Base-by-base conservation (phyloP, 2,329 filamentous ascomycete species). In the Domatiomyces catenatus region DNA sequence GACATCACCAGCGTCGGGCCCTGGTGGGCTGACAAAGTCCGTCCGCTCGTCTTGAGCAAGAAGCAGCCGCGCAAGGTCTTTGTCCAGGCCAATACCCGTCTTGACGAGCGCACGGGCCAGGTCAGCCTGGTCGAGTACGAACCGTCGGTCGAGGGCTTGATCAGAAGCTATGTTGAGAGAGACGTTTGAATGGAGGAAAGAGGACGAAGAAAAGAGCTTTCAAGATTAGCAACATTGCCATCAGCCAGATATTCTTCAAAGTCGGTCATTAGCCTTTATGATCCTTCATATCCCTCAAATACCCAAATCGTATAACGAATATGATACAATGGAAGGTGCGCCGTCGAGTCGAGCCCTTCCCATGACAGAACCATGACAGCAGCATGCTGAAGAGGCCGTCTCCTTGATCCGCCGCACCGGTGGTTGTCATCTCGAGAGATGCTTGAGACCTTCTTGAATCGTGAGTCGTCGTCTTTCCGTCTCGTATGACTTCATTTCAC, bases 111-210 rank as follows among this genome's bases (percentile, higher is more conserved):
- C 10, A 78, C 75, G 0, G 86, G 84, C 51, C 77, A 81, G 64
- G 85, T 93, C 26, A 75, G 73, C 12, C 68, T 94, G 66, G 85
- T 82, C 70, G 87, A 95, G 69, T 95, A 95, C 67, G 86, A 93
- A 59, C 76, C 88, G 1, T 85, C 79, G 5, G 71, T 82, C 5
- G 77, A 84, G 65, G 89, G 89, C 5, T 81, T 96, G 72, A 82
- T 94, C 54, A 75, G 86, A 72, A 92, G 86, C 67, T 93, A 79
- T 74, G 83, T 74, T 2, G 84, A 88, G 60, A 66, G 71, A 42
- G 62, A 68, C 42, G 65, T 72, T 18, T 72, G 48, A 54, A 39
- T 39, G 32, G 32, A 15, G 10, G 32, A 39, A 10, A 39, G 3
- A 5, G 3, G 3, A 32, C 8, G 28, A 32, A 32, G 28, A 32